phyloP scores from a whole-genome alignment of 805 yeast genomes.

The Nakazawaea anatomiae region DNA sequence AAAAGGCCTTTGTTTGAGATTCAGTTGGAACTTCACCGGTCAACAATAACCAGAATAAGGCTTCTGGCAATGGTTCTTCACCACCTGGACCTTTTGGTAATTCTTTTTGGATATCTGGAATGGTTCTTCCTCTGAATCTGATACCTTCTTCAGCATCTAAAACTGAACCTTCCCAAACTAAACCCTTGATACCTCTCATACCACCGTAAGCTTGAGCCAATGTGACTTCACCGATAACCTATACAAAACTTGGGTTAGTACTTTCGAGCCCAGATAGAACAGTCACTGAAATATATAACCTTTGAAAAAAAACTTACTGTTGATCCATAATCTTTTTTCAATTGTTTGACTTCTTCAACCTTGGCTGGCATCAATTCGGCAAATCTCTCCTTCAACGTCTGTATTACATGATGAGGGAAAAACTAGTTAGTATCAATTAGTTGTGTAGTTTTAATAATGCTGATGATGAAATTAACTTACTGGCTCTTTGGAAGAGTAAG shows the following conservation, averaged over 20 bases:
- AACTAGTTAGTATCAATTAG: no score
- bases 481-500: conserved; percentile 33
- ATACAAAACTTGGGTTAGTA: not conserved
- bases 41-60: conserved; percentile 73
- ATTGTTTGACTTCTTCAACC: conserved; percentile 84
- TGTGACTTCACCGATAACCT: conserved; percentile 63
- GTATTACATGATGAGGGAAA: not conserved
- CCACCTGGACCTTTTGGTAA: conserved; percentile 74
- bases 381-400: conserved; percentile 89
- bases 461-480: conserved; percentile 12
- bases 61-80: conserved; percentile 66
- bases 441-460: no score
- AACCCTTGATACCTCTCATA: conserved; percentile 82
- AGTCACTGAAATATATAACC: no score
- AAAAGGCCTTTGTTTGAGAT: conserved; percentile 62
- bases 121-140: conserved; percentile 79
- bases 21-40: conserved; percentile 81
- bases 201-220: conserved; percentile 87
- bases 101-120: conserved; percentile 69
- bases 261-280: not conserved
- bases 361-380: conserved; percentile 88
- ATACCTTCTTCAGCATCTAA: conserved; percentile 83
- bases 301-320: conserved; percentile 40
- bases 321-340: conserved; percentile 87
- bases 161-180: conserved; percentile 87